A percentile compares a stretch with the other conserved stretches of the same genome.
These are phyloP conservation scores for Pterocarpus santalinus DNA, from an alignment of 306 rosid species.

Conservation along the genomic window DNA sequence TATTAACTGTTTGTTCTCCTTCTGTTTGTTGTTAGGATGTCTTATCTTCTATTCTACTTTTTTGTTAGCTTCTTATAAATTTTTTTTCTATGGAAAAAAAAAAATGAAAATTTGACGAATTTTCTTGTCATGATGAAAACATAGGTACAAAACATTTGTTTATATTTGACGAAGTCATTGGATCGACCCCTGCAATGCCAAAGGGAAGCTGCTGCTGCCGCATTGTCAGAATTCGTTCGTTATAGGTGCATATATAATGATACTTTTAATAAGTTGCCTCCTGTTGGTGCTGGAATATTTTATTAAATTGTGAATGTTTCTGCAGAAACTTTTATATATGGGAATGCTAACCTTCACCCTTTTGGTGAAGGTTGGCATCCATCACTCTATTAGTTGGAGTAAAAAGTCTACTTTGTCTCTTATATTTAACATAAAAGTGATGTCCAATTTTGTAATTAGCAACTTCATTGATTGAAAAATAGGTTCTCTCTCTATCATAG, in stretches of 20 bases:
- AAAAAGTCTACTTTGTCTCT: too few species aligned
- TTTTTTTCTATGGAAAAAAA: too few species aligned
- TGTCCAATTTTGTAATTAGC: too few species aligned
- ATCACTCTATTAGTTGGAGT: too few species aligned
- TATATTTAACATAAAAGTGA: too few species aligned
- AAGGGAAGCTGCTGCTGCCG: constrained; percentile 97
- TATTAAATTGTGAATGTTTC: constrained; percentile 15
- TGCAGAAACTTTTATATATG: not conserved
- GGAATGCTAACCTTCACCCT: too few species aligned
- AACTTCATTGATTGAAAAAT: too few species aligned
- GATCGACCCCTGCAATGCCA: constrained; percentile 82
- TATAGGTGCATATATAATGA: constrained; percentile 67
- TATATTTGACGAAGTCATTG: constrained; percentile 75
- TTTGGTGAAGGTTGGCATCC: too few species aligned
- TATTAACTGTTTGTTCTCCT: not conserved
- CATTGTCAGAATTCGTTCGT: constrained; percentile 91
- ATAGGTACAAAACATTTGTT: constrained; percentile 85
- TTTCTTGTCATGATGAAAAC: constrained; percentile 40
- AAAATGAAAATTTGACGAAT: constrained; percentile 22
- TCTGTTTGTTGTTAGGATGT: not conserved
- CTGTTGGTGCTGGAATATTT: constrained; percentile 23
- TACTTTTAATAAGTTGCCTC: constrained; percentile 37
- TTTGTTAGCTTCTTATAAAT: constrained; percentile 21
- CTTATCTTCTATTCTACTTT: not conserved
- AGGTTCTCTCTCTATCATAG: too few species aligned